Conservation (phyloP, 495 filamentous ascomycete genomes). For the Cercophora samala region DNA sequence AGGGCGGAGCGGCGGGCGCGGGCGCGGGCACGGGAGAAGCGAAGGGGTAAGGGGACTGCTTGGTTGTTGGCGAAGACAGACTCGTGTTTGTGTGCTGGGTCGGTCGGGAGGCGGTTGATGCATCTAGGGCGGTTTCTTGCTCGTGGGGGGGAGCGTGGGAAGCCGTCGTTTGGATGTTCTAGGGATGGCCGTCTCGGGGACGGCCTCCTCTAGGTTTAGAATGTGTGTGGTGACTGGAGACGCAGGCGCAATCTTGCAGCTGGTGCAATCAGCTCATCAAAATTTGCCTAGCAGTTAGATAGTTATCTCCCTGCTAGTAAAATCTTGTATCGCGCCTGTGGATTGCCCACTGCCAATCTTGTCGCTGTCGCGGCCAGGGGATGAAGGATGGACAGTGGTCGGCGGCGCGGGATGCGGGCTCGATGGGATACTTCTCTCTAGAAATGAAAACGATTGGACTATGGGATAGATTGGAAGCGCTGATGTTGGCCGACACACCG, state of each 20-base stretch:
- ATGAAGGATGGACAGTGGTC: not conserved
- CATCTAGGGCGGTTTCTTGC: slow-evolving; percentile 4
- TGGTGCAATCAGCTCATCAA: not conserved
- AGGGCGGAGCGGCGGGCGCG: slow-evolving; percentile 19
- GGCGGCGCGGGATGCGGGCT: not conserved
- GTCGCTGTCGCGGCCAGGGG: not conserved
- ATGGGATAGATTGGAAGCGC: not conserved
- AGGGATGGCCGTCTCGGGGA: not conserved
- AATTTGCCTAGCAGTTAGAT: not conserved
- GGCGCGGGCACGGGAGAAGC: slow-evolving; percentile 25
- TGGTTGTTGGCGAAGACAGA: slow-evolving; percentile 33
- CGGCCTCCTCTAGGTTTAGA: not conserved
- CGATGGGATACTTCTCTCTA: not conserved
- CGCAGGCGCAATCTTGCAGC: not conserved
- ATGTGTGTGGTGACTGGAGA: not conserved
- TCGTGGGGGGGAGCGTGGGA: not conserved
- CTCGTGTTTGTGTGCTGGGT: slow-evolving; percentile 1
- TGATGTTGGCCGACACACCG: not conserved
- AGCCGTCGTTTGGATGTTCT: slow-evolving; percentile 4
- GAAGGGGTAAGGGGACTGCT: slow-evolving; percentile 36
- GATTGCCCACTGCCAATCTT: not conserved
- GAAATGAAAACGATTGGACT: not conserved
- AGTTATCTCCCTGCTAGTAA: not conserved
- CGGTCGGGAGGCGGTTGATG: not conserved
- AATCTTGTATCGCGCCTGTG: not conserved